Conservation (phyloP, 768 basidiomycete species). For the Tulasnella sp. region DNA sequence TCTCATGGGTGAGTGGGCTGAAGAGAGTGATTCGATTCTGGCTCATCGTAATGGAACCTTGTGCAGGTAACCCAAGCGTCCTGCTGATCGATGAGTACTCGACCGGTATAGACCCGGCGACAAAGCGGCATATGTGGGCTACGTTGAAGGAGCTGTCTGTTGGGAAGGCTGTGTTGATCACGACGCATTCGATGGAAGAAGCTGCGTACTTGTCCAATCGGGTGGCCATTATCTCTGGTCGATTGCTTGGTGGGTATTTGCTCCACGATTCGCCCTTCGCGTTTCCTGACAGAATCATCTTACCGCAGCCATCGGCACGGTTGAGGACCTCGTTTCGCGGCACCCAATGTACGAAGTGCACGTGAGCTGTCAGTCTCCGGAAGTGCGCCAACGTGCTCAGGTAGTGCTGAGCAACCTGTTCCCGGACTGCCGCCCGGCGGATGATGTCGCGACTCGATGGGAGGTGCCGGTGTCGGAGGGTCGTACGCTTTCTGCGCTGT, state of each 20-base stretch:
- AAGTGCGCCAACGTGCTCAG: conserved; percentile 56
- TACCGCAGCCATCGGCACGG: conserved; percentile 60
- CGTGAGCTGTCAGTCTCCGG: conserved; percentile 61
- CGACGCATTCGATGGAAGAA: conserved; percentile 76
- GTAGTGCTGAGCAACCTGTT: conserved; percentile 54
- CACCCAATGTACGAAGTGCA: conserved; percentile 76
- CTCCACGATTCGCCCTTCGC: not conserved
- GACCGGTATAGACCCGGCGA: conserved; percentile 77
- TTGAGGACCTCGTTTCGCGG: conserved; percentile 57
- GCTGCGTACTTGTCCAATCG: conserved; percentile 71
- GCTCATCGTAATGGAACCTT: not conserved
- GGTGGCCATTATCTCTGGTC: conserved; percentile 71
- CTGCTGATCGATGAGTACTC: conserved; percentile 81
- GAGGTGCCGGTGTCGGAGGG: conserved; percentile 58
- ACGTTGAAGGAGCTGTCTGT: conserved; percentile 61
- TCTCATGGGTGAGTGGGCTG: conserved; percentile 51
- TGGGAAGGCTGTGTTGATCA: conserved; percentile 51
- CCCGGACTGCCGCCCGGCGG: conserved; percentile 61
- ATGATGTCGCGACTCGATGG: conserved; percentile 72
- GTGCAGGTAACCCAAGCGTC: conserved; percentile 66
- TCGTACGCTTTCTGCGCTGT: conserved; percentile 57
- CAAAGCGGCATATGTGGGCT: conserved; percentile 80
- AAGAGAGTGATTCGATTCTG: not conserved
- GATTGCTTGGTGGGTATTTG: conserved; percentile 54
- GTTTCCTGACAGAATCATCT: not conserved